Base-by-base conservation (phyloP, 2,329 filamentous ascomycete species). In the Talaromyces sp. region DNA sequence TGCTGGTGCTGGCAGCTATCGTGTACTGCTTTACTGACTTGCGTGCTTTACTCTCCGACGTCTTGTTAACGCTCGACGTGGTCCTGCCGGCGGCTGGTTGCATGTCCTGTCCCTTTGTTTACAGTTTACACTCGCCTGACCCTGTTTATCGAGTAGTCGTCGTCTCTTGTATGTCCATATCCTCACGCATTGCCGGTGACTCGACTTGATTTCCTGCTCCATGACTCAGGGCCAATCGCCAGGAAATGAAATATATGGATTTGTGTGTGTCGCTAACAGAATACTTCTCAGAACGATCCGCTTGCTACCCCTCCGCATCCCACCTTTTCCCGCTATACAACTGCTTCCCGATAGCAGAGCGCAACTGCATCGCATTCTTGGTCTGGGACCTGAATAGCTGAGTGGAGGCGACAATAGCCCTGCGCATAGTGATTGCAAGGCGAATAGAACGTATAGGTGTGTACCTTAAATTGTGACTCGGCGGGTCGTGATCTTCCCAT, bases 41-140 rank as follows among this genome's bases (percentile, higher is more conserved):
- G 28, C 28, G 28, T 30, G 28, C 19, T 30, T 17, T 53, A 33
- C 33, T 39, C 22, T 25, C 6, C n/a, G 36, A 6, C 36, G 36
- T 7, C 36, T 17, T 39, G 36, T 39, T 39, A 6, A 39, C 36
- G 36, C 36, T 39, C 53, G 27, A 54, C 28, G 36, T 52, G 57
- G 22, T 58, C 55, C 52, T 51, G 57, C 19, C 28, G 53, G 51
- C 57, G 51, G 19, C 17, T 30, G 17, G 17, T 52, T 51, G 32
- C 53, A 25, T 55, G 33, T 30, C 8, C 28, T 30, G 28, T 30
- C 28, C 49, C 32, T 55, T 53, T 60, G 58, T 60, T 60, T 55
- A 49, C 58, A 8, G 3, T n/a, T 30, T 30, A 30, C 39, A 15
- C n/a, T 19, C 39, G 7, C 8, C n/a, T 7, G 28, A 19, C 32